Percentiles rank a stretch among this genome's conserved stretches.
Evolutionary conservation across 2,329 filamentous ascomycete species (phyloP).

Genomic region (Fusarium liriodendri): DNA sequence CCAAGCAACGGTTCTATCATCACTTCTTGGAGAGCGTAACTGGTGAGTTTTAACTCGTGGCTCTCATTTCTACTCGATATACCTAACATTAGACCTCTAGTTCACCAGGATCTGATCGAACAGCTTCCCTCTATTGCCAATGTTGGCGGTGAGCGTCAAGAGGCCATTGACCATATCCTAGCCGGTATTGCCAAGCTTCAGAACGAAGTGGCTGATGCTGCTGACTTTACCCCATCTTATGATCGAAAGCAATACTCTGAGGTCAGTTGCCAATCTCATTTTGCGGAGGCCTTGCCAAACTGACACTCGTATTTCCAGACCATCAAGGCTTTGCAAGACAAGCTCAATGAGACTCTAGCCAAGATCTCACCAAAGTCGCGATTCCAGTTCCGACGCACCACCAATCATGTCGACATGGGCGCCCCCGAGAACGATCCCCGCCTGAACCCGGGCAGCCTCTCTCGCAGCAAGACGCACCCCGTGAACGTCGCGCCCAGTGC

Average conservation of each 20-base stretch:
- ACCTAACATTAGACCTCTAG: slow-evolving; percentile 56
- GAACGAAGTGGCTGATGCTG: slow-evolving; percentile 85
- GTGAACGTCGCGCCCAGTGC: slow-evolving; percentile 10
- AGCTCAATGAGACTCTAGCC: slow-evolving; percentile 76
- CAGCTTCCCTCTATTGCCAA: slow-evolving; percentile 71
- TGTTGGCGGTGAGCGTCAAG: slow-evolving; percentile 78
- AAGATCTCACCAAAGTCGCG: slow-evolving; percentile 79
- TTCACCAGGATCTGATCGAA: slow-evolving; percentile 80
- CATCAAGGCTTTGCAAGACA: slow-evolving; percentile 84
- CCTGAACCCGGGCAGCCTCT: slow-evolving; percentile 50
- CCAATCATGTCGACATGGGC: slow-evolving; percentile 56
- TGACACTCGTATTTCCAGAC: slow-evolving; percentile 60
- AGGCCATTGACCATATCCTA: slow-evolving; percentile 84
- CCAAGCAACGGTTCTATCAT: slow-evolving; percentile 84
- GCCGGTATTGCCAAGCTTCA: slow-evolving; percentile 84
- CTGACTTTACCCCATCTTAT: slow-evolving; percentile 85
- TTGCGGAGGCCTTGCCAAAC: not conserved
- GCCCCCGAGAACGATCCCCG: slow-evolving; percentile 57
- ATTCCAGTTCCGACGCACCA: slow-evolving; percentile 78
- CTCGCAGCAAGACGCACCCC: slow-evolving; percentile 43
- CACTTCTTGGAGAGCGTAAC: slow-evolving; percentile 83
- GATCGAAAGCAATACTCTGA: slow-evolving; percentile 89
- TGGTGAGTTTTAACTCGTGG: slow-evolving; percentile 60
- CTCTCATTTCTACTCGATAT: not conserved
- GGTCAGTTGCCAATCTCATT: slow-evolving; percentile 55